Evolutionary conservation across 345 rosid genomes (phyloP).

Genomic region (Corchorus capsularis): DNA sequence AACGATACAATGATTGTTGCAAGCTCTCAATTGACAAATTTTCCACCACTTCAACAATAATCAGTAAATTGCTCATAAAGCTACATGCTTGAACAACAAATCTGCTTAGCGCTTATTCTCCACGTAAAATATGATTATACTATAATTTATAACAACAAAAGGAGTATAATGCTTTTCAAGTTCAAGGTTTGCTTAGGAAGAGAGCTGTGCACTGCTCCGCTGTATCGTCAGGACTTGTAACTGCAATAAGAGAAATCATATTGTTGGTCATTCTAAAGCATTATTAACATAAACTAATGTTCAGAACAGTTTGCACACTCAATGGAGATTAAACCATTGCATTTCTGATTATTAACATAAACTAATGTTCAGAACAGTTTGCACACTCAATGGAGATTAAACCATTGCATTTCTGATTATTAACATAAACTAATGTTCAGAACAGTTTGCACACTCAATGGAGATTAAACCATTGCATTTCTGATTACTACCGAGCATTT

Average conservation of each 20-base stretch:
- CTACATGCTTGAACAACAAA: not conserved
- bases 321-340: not conserved
- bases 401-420: not conserved
- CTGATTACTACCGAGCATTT: not conserved
- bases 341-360: too few relatives aligned
- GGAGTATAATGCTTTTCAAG: not conserved
- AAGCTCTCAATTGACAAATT: not conserved
- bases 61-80: not conserved
- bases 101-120: not conserved
- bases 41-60: not conserved
- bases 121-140: not conserved
- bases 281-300: not conserved
- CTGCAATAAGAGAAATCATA: not conserved
- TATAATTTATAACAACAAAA: not conserved
- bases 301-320: not conserved
- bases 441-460: too few relatives aligned
- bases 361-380: too few relatives aligned
- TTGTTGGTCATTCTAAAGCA: not conserved
- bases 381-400: too few relatives aligned
- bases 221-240: constrained; percentile 25
- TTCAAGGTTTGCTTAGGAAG: constrained; percentile 21
- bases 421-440: too few relatives aligned
- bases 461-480: not conserved
- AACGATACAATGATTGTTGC: not conserved
- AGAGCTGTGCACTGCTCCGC: constrained; percentile 20